phyloP scores from a whole-genome alignment of 139 green algal species.

The Pycnococcus provasolii region DNA sequence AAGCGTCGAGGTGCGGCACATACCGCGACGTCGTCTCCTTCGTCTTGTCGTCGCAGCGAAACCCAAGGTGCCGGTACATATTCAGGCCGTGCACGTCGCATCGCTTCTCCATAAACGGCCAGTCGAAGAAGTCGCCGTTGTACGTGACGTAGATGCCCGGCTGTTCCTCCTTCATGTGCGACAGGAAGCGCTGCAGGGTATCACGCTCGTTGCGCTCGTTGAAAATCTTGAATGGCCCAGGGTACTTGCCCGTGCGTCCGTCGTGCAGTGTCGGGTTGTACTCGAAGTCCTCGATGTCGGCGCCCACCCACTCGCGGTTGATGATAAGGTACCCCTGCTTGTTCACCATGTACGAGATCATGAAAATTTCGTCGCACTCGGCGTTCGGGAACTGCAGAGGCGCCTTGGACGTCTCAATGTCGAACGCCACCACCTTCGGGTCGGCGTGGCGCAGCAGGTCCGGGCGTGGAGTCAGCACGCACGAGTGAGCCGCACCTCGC shows the following conservation, averaged over 20 bases:
- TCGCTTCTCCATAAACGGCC: slow-evolving; percentile 84
- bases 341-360: slow-evolving; percentile 99
- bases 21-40: slow-evolving; percentile 49
- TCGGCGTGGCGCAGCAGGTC: slow-evolving; percentile 63
- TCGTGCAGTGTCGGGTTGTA: slow-evolving; percentile 60
- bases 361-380: slow-evolving; percentile 92
- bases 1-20: slow-evolving; percentile 88
- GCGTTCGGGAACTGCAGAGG: slow-evolving; percentile 96
- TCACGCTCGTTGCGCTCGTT: slow-evolving; percentile 74
- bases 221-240: slow-evolving; percentile 79
- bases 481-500: slow-evolving; percentile 33
- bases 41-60: slow-evolving; percentile 14
- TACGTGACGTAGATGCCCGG: slow-evolving; percentile 94
- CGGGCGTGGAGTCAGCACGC: slow-evolving; percentile 38
- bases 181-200: slow-evolving; percentile 74
- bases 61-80: slow-evolving; percentile 46
- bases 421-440: slow-evolving; percentile 78
- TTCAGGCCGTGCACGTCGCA: slow-evolving; percentile 67
- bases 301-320: slow-evolving; percentile 75
- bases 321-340: slow-evolving; percentile 89
- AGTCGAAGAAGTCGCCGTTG: slow-evolving; percentile 99
- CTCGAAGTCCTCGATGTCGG: slow-evolving; percentile 87
- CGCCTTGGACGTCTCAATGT: slow-evolving; percentile 99
- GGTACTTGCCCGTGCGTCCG: slow-evolving; percentile 72
- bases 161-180: slow-evolving; percentile 65